Conservation (phyloP, 257 asterid genomes). For the Agastache rugosa region DNA sequence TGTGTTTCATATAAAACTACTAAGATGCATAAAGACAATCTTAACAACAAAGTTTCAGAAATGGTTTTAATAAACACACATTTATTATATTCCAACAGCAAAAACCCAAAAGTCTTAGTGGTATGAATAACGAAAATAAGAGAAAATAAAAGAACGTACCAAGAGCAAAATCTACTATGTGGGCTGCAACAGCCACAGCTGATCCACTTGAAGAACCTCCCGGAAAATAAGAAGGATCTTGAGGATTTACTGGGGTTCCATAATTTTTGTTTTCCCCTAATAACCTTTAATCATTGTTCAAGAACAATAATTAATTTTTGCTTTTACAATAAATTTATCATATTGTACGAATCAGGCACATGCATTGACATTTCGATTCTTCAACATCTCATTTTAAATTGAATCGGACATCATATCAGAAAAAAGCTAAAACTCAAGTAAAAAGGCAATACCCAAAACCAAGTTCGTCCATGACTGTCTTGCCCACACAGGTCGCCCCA, state of each 20-base stretch:
- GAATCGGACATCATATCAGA: conserved; percentile 1
- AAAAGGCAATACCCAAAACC: conserved; percentile 72
- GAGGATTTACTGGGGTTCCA: conserved; percentile 86
- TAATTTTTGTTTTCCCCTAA: conserved; percentile 72
- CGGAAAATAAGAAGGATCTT: conserved; percentile 69
- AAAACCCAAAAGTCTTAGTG: not conserved
- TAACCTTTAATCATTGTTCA: conserved; percentile 60
- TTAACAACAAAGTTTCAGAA: conserved; percentile 7
- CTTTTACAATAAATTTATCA: not conserved
- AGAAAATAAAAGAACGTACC: conserved; percentile 53
- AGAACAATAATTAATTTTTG: conserved; percentile 25
- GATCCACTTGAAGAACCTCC: conserved; percentile 97
- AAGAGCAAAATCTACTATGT: conserved; percentile 79
- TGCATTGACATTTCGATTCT: conserved; percentile 11
- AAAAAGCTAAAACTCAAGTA: conserved; percentile 15
- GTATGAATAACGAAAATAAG: not conserved
- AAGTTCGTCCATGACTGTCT: conserved; percentile 88
- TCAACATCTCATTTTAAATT: not conserved
- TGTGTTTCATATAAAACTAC: not conserved
- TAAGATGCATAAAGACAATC: not conserved
- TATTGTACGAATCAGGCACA: not conserved
- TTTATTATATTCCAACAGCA: not conserved
- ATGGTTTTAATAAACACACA: not conserved
- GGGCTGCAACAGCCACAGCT: conserved; percentile 86
- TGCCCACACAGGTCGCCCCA: conserved; percentile 86